These are phyloP conservation scores for Lipomyces kockii DNA, from an alignment of 805 yeast species.

Conservation along the genomic window DNA sequence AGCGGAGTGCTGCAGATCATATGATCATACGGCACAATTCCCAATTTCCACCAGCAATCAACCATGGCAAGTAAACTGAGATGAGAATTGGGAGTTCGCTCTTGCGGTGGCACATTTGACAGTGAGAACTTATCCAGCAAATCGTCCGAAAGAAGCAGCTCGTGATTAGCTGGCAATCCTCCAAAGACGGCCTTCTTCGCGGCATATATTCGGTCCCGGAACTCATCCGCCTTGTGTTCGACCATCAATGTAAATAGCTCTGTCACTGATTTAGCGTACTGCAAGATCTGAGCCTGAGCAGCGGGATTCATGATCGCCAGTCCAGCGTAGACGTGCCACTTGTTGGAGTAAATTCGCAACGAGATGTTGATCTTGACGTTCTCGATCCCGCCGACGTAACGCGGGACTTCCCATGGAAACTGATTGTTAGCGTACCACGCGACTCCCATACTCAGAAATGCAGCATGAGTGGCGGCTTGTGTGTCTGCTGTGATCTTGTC, in stretches of 20 bases:
- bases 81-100: constrained; percentile 80
- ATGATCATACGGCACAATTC: constrained; percentile 93
- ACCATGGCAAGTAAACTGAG: constrained; percentile 86
- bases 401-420: constrained; percentile 86
- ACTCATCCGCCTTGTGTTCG: constrained; percentile 62
- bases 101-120: constrained; percentile 67
- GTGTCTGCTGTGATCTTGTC: constrained; percentile 97
- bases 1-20: constrained; percentile 95
- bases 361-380: constrained; percentile 95
- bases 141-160: constrained; percentile 74
- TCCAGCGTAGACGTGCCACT: constrained; percentile 99
- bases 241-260: constrained; percentile 84
- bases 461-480: constrained; percentile 98
- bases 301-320: constrained; percentile 93
- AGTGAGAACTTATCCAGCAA: constrained; percentile 80
- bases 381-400: constrained; percentile 93
- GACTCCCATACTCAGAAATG: constrained; percentile 93
- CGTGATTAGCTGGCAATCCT: constrained; percentile 54
- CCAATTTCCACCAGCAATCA: constrained; percentile 86
- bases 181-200: constrained; percentile 83
- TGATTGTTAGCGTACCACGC: constrained; percentile 86
- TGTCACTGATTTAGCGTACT: constrained; percentile 82
- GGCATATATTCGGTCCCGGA: constrained; percentile 59
- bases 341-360: constrained; percentile 84
- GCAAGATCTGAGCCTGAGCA: constrained; percentile 88